Evolutionary conservation across 2,329 filamentous ascomycete species (phyloP).

Genomic region (Alternaria ventricosa): DNA sequence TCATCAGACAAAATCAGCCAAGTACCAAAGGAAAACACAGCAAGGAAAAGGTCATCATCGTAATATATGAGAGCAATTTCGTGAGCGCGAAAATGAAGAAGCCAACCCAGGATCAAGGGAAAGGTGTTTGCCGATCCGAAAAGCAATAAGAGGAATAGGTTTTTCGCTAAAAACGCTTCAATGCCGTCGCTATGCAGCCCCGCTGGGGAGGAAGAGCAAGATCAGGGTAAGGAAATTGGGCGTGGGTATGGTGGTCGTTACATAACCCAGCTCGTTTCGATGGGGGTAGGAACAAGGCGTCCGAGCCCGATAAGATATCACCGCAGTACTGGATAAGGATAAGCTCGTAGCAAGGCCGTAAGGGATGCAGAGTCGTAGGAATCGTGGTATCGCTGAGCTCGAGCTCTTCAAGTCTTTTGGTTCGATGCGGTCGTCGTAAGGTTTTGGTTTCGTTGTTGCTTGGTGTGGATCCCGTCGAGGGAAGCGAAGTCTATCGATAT

Average conservation of each 20-base stretch:
- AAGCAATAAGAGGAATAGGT: background rate
- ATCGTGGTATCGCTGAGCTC: slow-evolving; percentile 46
- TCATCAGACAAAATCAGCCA: slow-evolving; percentile 1
- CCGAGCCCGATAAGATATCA: background rate
- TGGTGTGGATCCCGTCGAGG: background rate
- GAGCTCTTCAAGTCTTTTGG: slow-evolving; percentile 46
- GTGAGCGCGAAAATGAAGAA: background rate
- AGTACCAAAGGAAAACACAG: background rate
- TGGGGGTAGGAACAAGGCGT: background rate
- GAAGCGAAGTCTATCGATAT: background rate
- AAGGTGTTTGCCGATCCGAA: slow-evolving; percentile 3
- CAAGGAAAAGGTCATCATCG: background rate
- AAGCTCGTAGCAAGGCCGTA: background rate
- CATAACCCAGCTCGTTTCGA: background rate
- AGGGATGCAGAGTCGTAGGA: slow-evolving; percentile 18
- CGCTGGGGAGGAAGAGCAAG: slow-evolving; percentile 17
- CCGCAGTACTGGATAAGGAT: background rate
- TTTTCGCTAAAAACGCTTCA: slow-evolving; percentile 44
- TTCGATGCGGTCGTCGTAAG: slow-evolving; percentile 1
- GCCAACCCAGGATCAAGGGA: slow-evolving; percentile 3
- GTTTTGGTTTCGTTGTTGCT: slow-evolving; percentile 17
- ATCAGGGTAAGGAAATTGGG: slow-evolving; percentile 27
- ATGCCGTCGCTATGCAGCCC: slow-evolving; percentile 47
- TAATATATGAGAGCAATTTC: background rate
- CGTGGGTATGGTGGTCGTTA: background rate